Base-by-base conservation (phyloP, 129 eudicot species). In the Centrapalus pauciflorus region DNA sequence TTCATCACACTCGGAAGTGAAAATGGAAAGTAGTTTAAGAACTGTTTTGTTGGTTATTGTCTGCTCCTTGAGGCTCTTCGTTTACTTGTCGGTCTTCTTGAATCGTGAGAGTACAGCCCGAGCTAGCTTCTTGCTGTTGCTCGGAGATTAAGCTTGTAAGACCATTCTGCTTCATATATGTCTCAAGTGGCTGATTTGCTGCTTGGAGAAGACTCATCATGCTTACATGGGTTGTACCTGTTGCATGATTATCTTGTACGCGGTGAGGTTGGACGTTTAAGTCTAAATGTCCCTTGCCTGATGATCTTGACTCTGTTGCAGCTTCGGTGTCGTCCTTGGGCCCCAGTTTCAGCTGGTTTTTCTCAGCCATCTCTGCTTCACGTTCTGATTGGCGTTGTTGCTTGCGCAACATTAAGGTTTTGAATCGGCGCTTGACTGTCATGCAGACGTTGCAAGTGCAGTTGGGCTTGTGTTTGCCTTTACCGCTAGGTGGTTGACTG, bases 401-500 rank as follows among this genome's bases (percentile, higher is more conserved):
- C 62, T 87, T 90, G 32, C 93, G 95, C 84, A 87, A 70, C 97
- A 87, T 90, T 19, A 90, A 55, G 55, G 97, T 90, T 66, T 87
- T 90, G 74, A 90, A 90, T 25, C 97, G 87, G 32, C 97, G 92
- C 76, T 87, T 90, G 28, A 90, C 97, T 1, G 97, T 90, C 97
- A 84, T 81, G 79, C 97, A 90, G 8, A 87, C 95, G 10, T 79
- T 87, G 81, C 97, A 90, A 1, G 79, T 78, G 76, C 97, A 90
- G 0, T 83, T 80, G 61, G 97, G 95, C 52, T 82, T 87, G 82
- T 90, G 97, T 56, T 90, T 90, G 60, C 97, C 97, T 71, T 90
- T 90, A 23, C 97, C 97, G 69, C 97, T 90, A 27, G 97, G 97
- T 0, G 97, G 97, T 72, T 90, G 97, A 46, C 89, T 90, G 85